A percentile compares a stretch with the other conserved stretches of the same genome.
These are phyloP conservation scores for Metarhizium anisopliae DNA, from an alignment of 2,329 filamentous ascomycete species.

Conservation along the genomic window DNA sequence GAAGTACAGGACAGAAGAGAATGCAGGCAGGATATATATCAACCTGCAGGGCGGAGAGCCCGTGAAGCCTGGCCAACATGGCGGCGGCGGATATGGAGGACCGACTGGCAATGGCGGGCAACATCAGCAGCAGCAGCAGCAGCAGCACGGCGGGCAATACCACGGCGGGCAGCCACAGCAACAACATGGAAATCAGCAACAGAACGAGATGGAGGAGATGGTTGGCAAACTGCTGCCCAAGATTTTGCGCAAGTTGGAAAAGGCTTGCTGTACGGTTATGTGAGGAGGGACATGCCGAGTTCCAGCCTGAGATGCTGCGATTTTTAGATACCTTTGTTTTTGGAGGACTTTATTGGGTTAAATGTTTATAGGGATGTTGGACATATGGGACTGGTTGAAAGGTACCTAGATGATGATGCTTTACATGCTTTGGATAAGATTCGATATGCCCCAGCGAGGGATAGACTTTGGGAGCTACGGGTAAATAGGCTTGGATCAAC, in stretches of 20 bases:
- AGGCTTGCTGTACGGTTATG: conserved; percentile 69
- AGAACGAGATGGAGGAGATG: conserved; percentile 49
- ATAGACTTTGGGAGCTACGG: background rate
- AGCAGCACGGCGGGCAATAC: too few relatives aligned
- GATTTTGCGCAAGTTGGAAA: conserved; percentile 56
- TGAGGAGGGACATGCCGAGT: conserved; percentile 26
- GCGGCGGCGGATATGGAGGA: conserved; percentile 17
- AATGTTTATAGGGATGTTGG: background rate
- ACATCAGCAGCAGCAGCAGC: conserved; percentile 24
- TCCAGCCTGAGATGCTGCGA: background rate
- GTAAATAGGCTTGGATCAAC: background rate
- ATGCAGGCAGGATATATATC: conserved; percentile 82
- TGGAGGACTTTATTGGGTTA: background rate
- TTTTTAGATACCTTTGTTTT: background rate
- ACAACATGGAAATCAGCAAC: conserved; percentile 32
- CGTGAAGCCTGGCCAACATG: conserved; percentile 27
- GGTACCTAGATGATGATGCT: background rate
- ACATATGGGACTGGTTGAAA: background rate
- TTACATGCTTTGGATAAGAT: background rate
- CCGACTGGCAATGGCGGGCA: conserved; percentile 29
- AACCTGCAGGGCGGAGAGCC: conserved; percentile 69
- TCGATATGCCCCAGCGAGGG: background rate
- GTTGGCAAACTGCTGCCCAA: conserved; percentile 52
- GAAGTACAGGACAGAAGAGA: conserved; percentile 77
- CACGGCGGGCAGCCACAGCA: conserved; percentile 1